Evolutionary conservation across 768 basidiomycete genomes (phyloP), one percentile per base, ranked within the genome.

Genomic region (Trametes cubensis): DNA sequence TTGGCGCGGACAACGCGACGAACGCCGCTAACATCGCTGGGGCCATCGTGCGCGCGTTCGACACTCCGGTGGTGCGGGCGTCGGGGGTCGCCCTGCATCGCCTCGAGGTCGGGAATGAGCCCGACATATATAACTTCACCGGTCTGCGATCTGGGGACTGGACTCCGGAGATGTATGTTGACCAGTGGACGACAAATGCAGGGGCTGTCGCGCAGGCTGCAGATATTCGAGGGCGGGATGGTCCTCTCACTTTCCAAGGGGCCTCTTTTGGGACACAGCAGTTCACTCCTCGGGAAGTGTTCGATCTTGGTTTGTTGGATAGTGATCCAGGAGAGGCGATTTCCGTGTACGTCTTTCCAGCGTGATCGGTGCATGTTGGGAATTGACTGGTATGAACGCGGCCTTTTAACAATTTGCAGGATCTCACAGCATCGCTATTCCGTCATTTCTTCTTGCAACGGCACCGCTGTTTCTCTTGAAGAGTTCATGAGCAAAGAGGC

Each of bases 401-500:
- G 8, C 8, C 23, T 4, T 21, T 4, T n/a, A n/a, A n/a, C 30
- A 28, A 48, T 41, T 26, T 42, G 30, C 28, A 61, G 38, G n/a
- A 49, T 86, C 61, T 85, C 84, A 4, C 83, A 85, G 64, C 76
- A 77, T 57, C 70, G 70, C 14, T 78, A 79, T 66, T 85, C 85
- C 18, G 85, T 86, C 17, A 81, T 82, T 2, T 88, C 86, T 69
- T 88, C 10, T 6, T 34, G 86, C 63, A 63, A 73, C 8, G 88
- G 88, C 17, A 79, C 71, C 44, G 77, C 75, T 21, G 81, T 80
- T 23, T 69, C 85, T 30, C 72, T 90, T 11, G 81, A 84, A 65
- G 83, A 86, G 62, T 74, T 90, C 51, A 88, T 89, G 87, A 82
- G 80, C 30, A 89, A 90, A 15, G 49, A 46, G 78, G 84, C 30